Evolutionary conservation across 1,139 yeast genomes (phyloP).

Genomic region (Yamadazyma membranifaciens): DNA sequence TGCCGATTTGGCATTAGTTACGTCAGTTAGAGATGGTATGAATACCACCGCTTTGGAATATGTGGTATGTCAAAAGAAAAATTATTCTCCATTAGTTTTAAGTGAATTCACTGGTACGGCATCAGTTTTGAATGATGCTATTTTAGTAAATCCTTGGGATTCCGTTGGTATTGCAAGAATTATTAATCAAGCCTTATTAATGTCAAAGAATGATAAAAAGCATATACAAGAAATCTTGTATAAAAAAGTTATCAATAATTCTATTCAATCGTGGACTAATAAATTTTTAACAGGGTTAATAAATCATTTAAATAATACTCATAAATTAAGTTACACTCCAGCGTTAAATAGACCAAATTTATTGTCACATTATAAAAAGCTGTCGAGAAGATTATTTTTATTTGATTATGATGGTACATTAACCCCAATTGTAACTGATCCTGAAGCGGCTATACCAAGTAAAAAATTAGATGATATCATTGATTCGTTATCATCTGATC

Average conservation of each 20-base stretch:
- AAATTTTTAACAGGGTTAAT: slow-evolving; percentile 57
- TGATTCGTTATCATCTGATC: slow-evolving; percentile 64
- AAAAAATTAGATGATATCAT: slow-evolving; percentile 64
- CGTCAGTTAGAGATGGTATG: slow-evolving; percentile 95
- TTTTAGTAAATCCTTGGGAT: slow-evolving; percentile 96
- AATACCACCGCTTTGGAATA: slow-evolving; percentile 92
- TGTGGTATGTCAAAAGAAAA: slow-evolving; percentile 79
- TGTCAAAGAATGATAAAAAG: slow-evolving; percentile 43
- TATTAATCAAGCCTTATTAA: slow-evolving; percentile 62
- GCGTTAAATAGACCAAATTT: slow-evolving; percentile 73
- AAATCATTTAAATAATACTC: slow-evolving; percentile 45
- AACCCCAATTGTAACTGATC: slow-evolving; percentile 93
- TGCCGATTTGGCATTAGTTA: slow-evolving; percentile 86
- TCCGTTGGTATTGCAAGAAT: slow-evolving; percentile 88
- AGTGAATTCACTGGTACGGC: slow-evolving; percentile 96
- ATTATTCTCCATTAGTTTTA: slow-evolving; percentile 72
- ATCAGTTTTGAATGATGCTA: slow-evolving; percentile 72
- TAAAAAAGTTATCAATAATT: slow-evolving; percentile 62
- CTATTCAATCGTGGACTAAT: slow-evolving; percentile 81
- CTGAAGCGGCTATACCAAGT: slow-evolving; percentile 97
- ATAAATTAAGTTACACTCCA: slow-evolving; percentile 68
- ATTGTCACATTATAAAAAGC: slow-evolving; percentile 55
- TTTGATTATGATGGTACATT: slow-evolving; percentile 98
- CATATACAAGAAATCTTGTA: slow-evolving; percentile 54
- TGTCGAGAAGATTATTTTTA: slow-evolving; percentile 72